Evolutionary conservation across 1,284 basidiomycete species (phyloP).

Genomic region (Trametes versicolor): DNA sequence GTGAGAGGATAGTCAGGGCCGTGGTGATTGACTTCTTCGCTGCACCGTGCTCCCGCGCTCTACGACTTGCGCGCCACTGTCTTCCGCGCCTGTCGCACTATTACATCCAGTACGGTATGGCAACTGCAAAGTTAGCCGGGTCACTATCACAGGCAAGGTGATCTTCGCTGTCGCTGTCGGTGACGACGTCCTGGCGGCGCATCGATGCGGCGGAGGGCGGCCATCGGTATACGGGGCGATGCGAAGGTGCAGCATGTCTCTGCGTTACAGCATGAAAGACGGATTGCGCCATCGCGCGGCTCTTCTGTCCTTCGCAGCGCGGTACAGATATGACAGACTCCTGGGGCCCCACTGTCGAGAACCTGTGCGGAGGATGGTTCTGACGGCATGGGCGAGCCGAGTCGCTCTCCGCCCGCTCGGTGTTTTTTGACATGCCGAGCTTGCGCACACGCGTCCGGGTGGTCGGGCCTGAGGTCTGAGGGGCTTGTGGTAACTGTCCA

Average conservation of each 20-base stretch:
- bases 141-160: conserved; percentile 7
- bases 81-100: background rate
- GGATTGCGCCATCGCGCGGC: conserved; percentile 30
- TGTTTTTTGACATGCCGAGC: conserved; percentile 24
- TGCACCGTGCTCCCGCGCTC: conserved; percentile 6
- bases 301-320: conserved; percentile 9
- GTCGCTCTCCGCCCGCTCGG: conserved; percentile 23
- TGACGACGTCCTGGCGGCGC: background rate
- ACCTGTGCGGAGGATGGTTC: conserved; percentile 22
- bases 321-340: conserved; percentile 13
- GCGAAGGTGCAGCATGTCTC: background rate
- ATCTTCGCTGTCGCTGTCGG: conserved; percentile 20
- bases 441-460: conserved; percentile 15
- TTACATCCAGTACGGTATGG: background rate
- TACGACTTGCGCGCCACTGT: background rate
- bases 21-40: conserved; percentile 28
- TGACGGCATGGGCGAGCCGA: conserved; percentile 31
- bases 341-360: conserved; percentile 20
- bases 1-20: conserved; percentile 27
- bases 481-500: conserved; percentile 7
- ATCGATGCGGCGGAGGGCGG: conserved; percentile 13
- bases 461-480: conserved; percentile 27
- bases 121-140: background rate
- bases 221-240: conserved; percentile 2
- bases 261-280: conserved; percentile 1